Base-by-base conservation (phyloP, 1,139 yeast species). In the Zygosaccharomyces pseudobailii region DNA sequence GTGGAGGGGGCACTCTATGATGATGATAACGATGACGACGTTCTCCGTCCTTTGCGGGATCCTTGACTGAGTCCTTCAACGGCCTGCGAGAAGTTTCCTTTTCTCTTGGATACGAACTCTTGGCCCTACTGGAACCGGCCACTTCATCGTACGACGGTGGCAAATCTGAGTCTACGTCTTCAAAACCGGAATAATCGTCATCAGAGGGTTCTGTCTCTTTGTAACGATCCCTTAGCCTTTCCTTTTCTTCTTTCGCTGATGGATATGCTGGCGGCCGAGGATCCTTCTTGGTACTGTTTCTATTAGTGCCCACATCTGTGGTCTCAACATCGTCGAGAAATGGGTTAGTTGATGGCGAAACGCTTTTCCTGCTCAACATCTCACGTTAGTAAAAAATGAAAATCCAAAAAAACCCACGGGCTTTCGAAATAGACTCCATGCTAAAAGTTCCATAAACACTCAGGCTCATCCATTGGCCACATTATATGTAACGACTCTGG, bases 101-200 rank as follows among this genome's bases (percentile, higher is more conserved):
- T 46, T 59, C 63, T 38, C 44, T 49, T 31, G 59, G 56, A 38
- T 57, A 57, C 19, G 46, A 37, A n/a, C 49, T 43, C 13, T 43
- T 52, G 6, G 48, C 27, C 43, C 45, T 51, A 25, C 47, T 51
- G 9, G 50, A 23, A 17, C 81, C 82, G 1, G 87, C 81, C 19
- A 76, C 84, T 58, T 84, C 90, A 55, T 82, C 87, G 60, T 84
- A 83, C 0, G 87, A 72, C 5, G 90, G 88, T 3, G 84, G 75
- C 42, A 63, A 47, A 34, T 60, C 59, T 30, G 36, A 51, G 30
- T 42, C 35, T 20, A 23, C 24, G 21, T 25, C 37, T 22, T 21
- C 43, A 9, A n/a, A 30, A n/a, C 21, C 42, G 24, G 41, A 36
- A 5, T 47, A 38, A 24, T 47, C 39, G 13, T 45, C 34, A 21